phyloP scores from a whole-genome alignment of 2,329 filamentous ascomycete species.

The Akanthomyces muscarius region DNA sequence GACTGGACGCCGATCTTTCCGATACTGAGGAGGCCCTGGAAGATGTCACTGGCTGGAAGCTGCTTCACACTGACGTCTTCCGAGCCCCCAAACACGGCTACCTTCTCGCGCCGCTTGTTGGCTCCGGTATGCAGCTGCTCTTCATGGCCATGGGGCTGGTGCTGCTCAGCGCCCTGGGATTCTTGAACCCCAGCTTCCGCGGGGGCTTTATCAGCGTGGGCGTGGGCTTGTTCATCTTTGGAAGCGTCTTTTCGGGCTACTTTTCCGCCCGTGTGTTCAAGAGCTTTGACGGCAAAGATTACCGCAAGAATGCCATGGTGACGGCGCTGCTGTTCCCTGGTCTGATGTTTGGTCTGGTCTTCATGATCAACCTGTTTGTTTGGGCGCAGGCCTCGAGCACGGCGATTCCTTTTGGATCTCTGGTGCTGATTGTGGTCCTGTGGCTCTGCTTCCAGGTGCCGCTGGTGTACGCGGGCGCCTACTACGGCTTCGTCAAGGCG shows the following conservation, averaged over 20 bases:
- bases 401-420: conserved; percentile 76
- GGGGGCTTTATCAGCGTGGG: conserved; percentile 85
- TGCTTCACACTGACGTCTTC: conserved; percentile 86
- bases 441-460: conserved; percentile 87
- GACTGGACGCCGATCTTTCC: conserved; percentile 54
- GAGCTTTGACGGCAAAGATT: conserved; percentile 73
- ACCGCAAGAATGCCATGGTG: conserved; percentile 70
- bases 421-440: conserved; percentile 66
- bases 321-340: conserved; percentile 78
- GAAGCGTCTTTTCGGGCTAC: conserved; percentile 80
- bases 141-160: conserved; percentile 76
- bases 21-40: conserved; percentile 60
- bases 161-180: conserved; percentile 66
- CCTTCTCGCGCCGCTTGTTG: conserved; percentile 74
- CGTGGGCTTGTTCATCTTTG: conserved; percentile 77
- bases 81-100: conserved; percentile 65
- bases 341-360: conserved; percentile 67
- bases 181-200: conserved; percentile 84
- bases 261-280: conserved; percentile 80
- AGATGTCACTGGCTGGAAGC: conserved; percentile 83
- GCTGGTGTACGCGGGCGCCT: conserved; percentile 75
- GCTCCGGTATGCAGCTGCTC: conserved; percentile 81
- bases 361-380: conserved; percentile 82
- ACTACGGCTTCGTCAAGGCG: conserved; percentile 66
- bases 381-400: conserved; percentile 89